Conservation (phyloP, 164 flowering plant species). For the Houttuynia cordata region DNA sequence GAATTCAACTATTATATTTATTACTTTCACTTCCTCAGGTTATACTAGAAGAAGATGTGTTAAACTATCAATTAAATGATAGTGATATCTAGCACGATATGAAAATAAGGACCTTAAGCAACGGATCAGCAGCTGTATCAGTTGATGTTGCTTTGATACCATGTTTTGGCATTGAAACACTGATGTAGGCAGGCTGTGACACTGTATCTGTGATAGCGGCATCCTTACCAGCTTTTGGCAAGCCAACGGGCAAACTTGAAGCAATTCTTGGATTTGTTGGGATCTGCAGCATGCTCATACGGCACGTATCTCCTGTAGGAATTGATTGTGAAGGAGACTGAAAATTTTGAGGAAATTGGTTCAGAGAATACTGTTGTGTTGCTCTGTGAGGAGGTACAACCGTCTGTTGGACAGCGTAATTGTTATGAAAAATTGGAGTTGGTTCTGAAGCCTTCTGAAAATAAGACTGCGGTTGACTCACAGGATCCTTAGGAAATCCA, state of each 20-base stretch:
- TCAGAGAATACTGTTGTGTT: constrained; percentile 30
- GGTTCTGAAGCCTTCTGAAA: constrained; percentile 42
- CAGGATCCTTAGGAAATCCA: constrained; percentile 38
- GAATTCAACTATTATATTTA: background rate
- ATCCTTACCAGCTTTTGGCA: constrained; percentile 48
- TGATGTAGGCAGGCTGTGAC: constrained; percentile 68
- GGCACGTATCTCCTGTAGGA: constrained; percentile 47
- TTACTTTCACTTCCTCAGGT: background rate
- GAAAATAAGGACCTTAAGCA: constrained; percentile 36
- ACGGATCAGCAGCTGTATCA: constrained; percentile 40
- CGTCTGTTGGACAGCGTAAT: constrained; percentile 40
- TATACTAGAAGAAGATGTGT: background rate
- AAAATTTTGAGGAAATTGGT: constrained; percentile 41
- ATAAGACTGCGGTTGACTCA: constrained; percentile 22
- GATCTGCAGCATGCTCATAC: constrained; percentile 73
- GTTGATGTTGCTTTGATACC: constrained; percentile 24
- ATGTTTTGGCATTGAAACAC: constrained; percentile 57
- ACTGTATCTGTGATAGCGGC: constrained; percentile 27
- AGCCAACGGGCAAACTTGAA: constrained; percentile 46
- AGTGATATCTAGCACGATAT: background rate
- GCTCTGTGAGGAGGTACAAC: constrained; percentile 29
- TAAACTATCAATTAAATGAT: background rate
- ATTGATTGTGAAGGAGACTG: constrained; percentile 36
- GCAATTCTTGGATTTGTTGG: constrained; percentile 93
- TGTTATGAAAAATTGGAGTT: constrained; percentile 32